Conservation (phyloP, 2,329 filamentous ascomycete species). For the Paraphoma chrysanthemicola region DNA sequence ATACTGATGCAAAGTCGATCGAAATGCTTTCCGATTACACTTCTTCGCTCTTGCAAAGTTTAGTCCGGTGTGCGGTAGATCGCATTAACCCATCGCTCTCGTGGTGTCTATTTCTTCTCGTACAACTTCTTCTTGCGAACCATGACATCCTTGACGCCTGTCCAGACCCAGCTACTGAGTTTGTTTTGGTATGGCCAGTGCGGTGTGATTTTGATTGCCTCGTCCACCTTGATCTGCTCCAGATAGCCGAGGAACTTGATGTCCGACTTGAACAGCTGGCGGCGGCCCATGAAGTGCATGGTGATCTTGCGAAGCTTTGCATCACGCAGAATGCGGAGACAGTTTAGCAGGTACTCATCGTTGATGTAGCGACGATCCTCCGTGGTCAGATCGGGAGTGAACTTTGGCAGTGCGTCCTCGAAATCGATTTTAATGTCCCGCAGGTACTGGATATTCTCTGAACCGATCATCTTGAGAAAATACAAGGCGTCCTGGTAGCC, state of each 20-base stretch:
- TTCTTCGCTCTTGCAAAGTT: too few relatives aligned
- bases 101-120: conserved; percentile 9
- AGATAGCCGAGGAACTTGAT: conserved; percentile 55
- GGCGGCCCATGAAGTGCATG: conserved; percentile 53
- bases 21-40: background rate
- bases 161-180: conserved; percentile 39
- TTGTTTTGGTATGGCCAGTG: conserved; percentile 39
- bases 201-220: conserved; percentile 37
- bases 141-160: conserved; percentile 44
- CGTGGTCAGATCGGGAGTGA: conserved; percentile 47
- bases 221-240: conserved; percentile 53
- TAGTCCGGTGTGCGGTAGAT: too few relatives aligned
- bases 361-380: conserved; percentile 58
- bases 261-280: conserved; percentile 42
- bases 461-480: conserved; percentile 57
- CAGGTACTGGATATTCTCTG: conserved; percentile 55
- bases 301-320: conserved; percentile 52
- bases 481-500: conserved; percentile 55
- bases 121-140: conserved; percentile 48
- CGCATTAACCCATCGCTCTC: too few relatives aligned
- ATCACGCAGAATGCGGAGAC: conserved; percentile 52
- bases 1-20: background rate
- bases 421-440: conserved; percentile 54
- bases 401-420: conserved; percentile 53
- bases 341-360: conserved; percentile 55